Evolutionary conservation across 768 basidiomycete genomes (phyloP).

Genomic region (Panus rudis): DNA sequence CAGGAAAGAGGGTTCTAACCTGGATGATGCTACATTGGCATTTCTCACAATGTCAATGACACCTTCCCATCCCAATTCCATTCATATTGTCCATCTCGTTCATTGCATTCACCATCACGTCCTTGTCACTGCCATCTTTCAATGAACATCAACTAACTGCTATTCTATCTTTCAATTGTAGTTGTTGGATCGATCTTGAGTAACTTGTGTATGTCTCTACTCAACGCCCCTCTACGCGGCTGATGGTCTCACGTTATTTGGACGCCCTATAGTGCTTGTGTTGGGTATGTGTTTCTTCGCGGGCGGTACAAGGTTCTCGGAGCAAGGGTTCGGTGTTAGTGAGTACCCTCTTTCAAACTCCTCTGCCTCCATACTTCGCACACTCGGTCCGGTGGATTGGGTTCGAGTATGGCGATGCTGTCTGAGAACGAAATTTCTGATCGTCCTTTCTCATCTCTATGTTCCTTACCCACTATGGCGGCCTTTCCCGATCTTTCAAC

Average conservation of each 20-base stretch:
- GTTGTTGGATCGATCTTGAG: conserved; percentile 42
- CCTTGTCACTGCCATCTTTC: neutral
- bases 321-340: conserved; percentile 75
- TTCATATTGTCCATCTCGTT: too few species aligned
- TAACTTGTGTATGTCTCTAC: conserved; percentile 30
- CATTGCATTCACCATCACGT: too few species aligned
- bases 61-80: too few species aligned
- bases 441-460: too few species aligned
- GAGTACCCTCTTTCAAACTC: too few species aligned
- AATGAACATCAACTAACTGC: neutral
- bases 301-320: conserved; percentile 67
- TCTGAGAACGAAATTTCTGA: too few species aligned
- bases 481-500: too few species aligned
- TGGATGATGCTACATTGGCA: neutral
- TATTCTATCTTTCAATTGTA: conserved; percentile 6
- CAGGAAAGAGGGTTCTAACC: too few species aligned
- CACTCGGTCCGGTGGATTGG: too few species aligned
- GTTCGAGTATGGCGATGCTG: too few species aligned
- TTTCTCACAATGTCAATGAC: conserved; percentile 1
- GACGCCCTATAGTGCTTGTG: conserved; percentile 53
- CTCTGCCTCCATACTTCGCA: neutral
- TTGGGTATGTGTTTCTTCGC: conserved; percentile 84
- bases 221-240: conserved; percentile 2
- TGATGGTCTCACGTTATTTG: neutral
- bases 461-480: too few species aligned